A percentile compares a stretch with the other conserved stretches of the same genome.
These are phyloP conservation scores for Cladosporium sp. DNA, from an alignment of 2,329 filamentous ascomycete species.

Conservation along the genomic window DNA sequence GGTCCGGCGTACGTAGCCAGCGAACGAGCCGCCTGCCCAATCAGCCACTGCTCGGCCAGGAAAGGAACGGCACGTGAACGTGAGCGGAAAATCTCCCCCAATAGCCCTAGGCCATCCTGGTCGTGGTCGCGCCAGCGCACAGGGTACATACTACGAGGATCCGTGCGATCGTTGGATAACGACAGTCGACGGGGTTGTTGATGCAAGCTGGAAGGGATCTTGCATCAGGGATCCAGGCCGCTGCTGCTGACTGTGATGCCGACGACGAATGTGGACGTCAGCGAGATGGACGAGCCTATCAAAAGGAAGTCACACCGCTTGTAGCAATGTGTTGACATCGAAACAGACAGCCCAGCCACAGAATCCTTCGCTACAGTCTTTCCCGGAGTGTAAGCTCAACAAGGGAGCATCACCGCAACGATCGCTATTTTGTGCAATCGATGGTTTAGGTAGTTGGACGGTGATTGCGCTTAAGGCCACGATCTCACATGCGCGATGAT, in stretches of 20 bases:
- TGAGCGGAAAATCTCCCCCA: conserved; percentile 5
- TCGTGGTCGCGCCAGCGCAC: conserved; percentile 11
- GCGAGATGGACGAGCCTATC: background rate
- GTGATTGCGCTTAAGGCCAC: background rate
- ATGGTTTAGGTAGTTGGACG: conserved; percentile 2
- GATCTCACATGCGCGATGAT: background rate
- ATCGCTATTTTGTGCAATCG: conserved; percentile 1
- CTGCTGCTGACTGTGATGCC: conserved; percentile 11
- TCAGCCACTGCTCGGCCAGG: background rate
- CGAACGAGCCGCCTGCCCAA: conserved; percentile 3
- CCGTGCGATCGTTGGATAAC: background rate
- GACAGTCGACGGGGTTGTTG: conserved; percentile 3
- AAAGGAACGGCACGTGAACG: conserved; percentile 13
- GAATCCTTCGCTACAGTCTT: conserved; percentile 9
- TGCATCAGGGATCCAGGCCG: background rate
- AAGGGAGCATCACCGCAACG: conserved; percentile 8
- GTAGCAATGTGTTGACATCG: background rate
- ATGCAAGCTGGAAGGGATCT: conserved; percentile 7
- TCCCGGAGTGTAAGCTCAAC: conserved; percentile 7
- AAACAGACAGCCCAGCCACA: conserved; percentile 3
- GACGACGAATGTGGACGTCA: conserved; percentile 9
- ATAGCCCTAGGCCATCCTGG: conserved; percentile 1
- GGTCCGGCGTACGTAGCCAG: conserved; percentile 11
- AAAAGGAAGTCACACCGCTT: conserved; percentile 10
- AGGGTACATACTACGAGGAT: background rate